A percentile compares a stretch with the other conserved stretches of the same genome.
Conservation (phyloP, 164 flowering plant species). For the Brasenia schreberi region DNA sequence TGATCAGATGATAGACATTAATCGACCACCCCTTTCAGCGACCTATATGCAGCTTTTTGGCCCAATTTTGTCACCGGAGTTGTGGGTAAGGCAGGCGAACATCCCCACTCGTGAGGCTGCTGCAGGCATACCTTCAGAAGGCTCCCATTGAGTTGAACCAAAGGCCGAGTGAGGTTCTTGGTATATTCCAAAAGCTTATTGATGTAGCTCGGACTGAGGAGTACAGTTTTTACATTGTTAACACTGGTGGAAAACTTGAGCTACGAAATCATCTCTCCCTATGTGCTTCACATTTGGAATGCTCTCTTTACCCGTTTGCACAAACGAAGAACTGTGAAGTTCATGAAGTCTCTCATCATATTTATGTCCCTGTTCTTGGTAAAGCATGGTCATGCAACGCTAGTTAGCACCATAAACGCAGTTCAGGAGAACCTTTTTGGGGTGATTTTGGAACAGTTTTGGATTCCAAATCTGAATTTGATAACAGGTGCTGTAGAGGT, state of each 20-base stretch:
- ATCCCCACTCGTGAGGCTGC: constrained; percentile 84
- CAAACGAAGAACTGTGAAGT: constrained; percentile 33
- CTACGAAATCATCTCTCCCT: constrained; percentile 52
- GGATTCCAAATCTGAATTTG: constrained; percentile 81
- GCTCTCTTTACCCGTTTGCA: constrained; percentile 48
- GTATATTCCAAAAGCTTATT: constrained; percentile 62
- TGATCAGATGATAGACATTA: constrained; percentile 85
- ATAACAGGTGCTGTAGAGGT: constrained; percentile 65
- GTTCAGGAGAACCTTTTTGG: constrained; percentile 51
- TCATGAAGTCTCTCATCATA: constrained; percentile 58
- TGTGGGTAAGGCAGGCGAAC: constrained; percentile 70
- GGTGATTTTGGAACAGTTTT: constrained; percentile 54
- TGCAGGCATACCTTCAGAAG: constrained; percentile 89
- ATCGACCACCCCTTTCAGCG: constrained; percentile 51
- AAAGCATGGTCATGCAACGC: constrained; percentile 55
- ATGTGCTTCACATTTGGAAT: constrained; percentile 51
- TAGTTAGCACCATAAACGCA: constrained; percentile 53
- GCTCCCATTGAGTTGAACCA: constrained; percentile 62
- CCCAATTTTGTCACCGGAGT: constrained; percentile 55
- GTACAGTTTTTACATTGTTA: constrained; percentile 86
- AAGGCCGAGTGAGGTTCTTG: constrained; percentile 56
- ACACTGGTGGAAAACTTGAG: constrained; percentile 76
- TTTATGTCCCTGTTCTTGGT: constrained; percentile 88
- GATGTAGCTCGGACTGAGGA: constrained; percentile 53
- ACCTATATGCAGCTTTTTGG: constrained; percentile 67